Percentiles rank a stretch among this genome's conserved stretches.
Conservation (phyloP, 225 moss, liverwort and hornwort species). For the Sphagnum tenellum region DNA sequence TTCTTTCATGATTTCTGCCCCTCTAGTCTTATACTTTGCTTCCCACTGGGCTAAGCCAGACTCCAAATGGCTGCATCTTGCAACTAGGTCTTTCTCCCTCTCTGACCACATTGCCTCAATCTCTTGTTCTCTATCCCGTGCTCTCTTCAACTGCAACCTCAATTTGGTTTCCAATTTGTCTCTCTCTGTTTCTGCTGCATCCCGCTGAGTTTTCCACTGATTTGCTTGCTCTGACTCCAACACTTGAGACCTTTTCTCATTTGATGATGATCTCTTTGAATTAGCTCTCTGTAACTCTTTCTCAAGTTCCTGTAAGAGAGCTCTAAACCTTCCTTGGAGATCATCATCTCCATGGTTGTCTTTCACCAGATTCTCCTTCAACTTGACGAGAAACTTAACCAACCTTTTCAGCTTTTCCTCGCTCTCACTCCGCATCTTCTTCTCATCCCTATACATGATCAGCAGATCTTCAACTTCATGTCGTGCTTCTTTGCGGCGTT, state of each 20-base stretch:
- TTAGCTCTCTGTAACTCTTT: slow-evolving; percentile 38
- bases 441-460: slow-evolving; percentile 55
- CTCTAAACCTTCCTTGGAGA: slow-evolving; percentile 20
- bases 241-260: slow-evolving; percentile 14
- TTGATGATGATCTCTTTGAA: slow-evolving; percentile 20
- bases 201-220: slow-evolving; percentile 52
- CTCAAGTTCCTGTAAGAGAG: slow-evolving; percentile 40
- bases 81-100: slow-evolving; percentile 43
- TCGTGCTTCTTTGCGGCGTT: slow-evolving; percentile 50
- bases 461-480: slow-evolving; percentile 45
- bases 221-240: slow-evolving; percentile 39
- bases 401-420: slow-evolving; percentile 52
- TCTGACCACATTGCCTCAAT: slow-evolving; percentile 64
- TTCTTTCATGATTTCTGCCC: slow-evolving; percentile 30
- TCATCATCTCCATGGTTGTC: slow-evolving; percentile 32
- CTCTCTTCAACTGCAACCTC: slow-evolving; percentile 28
- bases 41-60: slow-evolving; percentile 46
- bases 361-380: slow-evolving; percentile 35
- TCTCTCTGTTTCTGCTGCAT: slow-evolving; percentile 42
- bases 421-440: slow-evolving; percentile 41
- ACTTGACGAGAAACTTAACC: slow-evolving; percentile 41
- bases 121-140: slow-evolving; percentile 59
- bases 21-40: slow-evolving; percentile 35
- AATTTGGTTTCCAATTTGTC: slow-evolving; percentile 57
- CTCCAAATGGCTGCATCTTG: slow-evolving; percentile 57